Evolutionary conservation across 768 basidiomycete species (phyloP).

Genomic region (Pulveroboletus sp.): DNA sequence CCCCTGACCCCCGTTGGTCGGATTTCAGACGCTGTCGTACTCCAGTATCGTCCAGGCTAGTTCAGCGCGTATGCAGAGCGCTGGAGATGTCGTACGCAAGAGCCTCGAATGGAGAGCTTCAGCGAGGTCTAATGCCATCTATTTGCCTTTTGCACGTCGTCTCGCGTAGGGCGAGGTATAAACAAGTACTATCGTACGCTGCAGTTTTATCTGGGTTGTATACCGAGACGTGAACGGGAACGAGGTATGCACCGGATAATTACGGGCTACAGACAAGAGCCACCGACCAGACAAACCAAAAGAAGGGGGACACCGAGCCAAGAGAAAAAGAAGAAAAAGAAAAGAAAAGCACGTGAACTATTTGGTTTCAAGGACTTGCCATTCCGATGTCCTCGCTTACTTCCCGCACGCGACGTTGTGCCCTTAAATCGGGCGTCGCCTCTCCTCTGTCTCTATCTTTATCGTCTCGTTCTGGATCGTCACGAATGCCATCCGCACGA

Average conservation of each 20-base stretch:
- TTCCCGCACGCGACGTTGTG: slow-evolving; percentile 25
- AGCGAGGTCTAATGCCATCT: no score
- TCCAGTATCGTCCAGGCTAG: no score
- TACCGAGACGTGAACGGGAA: slow-evolving; percentile 1
- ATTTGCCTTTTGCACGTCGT: no score
- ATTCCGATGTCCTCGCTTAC: slow-evolving; percentile 31
- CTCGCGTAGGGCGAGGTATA: slow-evolving; percentile 22
- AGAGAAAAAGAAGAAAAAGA: not conserved
- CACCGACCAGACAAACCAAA: slow-evolving; percentile 11
- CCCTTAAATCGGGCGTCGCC: slow-evolving; percentile 30
- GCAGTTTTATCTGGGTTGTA: slow-evolving; percentile 15
- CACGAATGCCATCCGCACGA: slow-evolving; percentile 11
- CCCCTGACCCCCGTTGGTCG: not conserved
- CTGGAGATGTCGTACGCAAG: no score
- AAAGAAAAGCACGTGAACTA: not conserved
- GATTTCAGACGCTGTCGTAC: slow-evolving; percentile 3
- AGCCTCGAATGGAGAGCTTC: no score
- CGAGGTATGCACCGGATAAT: slow-evolving; percentile 10
- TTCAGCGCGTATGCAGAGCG: no score
- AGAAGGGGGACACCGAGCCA: not conserved
- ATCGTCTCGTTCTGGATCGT: slow-evolving; percentile 17
- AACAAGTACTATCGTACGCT: slow-evolving; percentile 24
- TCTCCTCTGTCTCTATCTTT: slow-evolving; percentile 28
- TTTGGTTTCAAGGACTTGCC: slow-evolving; percentile 25
- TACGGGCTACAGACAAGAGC: slow-evolving; percentile 20